Base-by-base conservation (phyloP, 305 asterid genomes). In the Fraxinus albicans region DNA sequence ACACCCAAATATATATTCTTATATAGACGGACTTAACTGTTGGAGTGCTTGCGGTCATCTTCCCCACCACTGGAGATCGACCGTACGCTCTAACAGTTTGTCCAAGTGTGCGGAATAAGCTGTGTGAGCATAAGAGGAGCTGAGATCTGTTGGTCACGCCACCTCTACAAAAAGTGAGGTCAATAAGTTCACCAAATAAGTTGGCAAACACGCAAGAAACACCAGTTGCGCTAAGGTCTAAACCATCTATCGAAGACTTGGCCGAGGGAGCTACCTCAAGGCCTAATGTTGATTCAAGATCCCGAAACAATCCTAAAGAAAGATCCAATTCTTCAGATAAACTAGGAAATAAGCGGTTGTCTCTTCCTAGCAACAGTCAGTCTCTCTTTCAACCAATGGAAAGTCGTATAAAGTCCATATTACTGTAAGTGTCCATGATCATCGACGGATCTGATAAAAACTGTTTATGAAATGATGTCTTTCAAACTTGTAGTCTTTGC, bases 231-330 rank as follows among this genome's bases (percentile, higher is more conserved):
- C 38, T 80, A 1, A 80, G 78, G 85, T 83, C 94, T 77, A 92
- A 90, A 88, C 85, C 89, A 31, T 84, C 89, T 82, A 85, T 55
- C 77, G 94, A 90, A 74, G 94, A 91, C 83, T 85, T 82, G 85
- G 86, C 81, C 36, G 94, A 91, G 87, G 97, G 88, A 86, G 93
- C 94, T 82, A 87, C 89, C 82, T 91, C 93, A 55, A 88, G 76
- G 81, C 94, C 91, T 55, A 88, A 79, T 63, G 79, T 76, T 79
- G 87, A 86, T 82, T 69, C 93, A 76, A 92, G 97, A 83, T 94
- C 98, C 44, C 92, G 86, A 72, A 94, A 97, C 89, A 94, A 93
- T 80, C 98, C 98, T 72, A 94, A 91, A 87, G 97, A 94, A 90
- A 92, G 98, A 87, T 85, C 92, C 72, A 77, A 88, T 73, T 87